These are phyloP conservation scores for Margaritispora aquatica DNA, from an alignment of 495 filamentous ascomycete genomes.

Conservation along the genomic window DNA sequence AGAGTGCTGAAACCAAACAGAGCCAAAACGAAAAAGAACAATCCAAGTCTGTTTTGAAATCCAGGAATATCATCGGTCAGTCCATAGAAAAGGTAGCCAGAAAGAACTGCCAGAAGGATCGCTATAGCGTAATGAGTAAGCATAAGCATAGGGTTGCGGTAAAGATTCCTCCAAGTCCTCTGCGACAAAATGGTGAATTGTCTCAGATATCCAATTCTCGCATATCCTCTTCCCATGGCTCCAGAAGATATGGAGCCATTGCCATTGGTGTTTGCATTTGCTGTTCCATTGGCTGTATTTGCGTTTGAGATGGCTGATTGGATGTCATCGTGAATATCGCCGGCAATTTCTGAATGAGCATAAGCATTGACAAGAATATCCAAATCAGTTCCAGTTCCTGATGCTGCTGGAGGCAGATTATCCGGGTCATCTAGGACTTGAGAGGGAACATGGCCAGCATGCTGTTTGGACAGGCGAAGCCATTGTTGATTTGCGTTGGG, in stretches of 20 bases:
- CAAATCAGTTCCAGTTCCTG: constrained; percentile 63
- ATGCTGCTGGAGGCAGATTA: constrained; percentile 67
- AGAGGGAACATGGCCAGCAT: constrained; percentile 51
- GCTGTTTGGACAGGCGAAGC: constrained; percentile 62
- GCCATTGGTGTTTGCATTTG: constrained; percentile 51
- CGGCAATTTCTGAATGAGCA: constrained; percentile 69
- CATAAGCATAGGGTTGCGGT: constrained; percentile 98
- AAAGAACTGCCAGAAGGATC: constrained; percentile 88
- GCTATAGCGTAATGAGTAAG: constrained; percentile 98
- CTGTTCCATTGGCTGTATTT: constrained; percentile 60
- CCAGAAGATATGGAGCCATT: constrained; percentile 32
- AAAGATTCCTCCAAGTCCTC: constrained; percentile 95
- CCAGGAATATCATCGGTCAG: constrained; percentile 92
- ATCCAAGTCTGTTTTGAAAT: constrained; percentile 96
- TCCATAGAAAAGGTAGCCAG: constrained; percentile 94
- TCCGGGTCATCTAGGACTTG: constrained; percentile 61
- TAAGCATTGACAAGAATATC: constrained; percentile 76
- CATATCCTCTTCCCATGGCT: constrained; percentile 70
- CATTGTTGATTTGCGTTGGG: constrained; percentile 50
- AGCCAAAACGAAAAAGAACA: constrained; percentile 96
- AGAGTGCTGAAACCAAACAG: constrained; percentile 96
- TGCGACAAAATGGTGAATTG: constrained; percentile 87
- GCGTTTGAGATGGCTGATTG: constrained; percentile 53
- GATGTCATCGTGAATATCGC: constrained; percentile 76
- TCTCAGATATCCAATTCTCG: constrained; percentile 64